Percentiles rank a stretch among this genome's conserved stretches.
Conservation (phyloP, 306 rosid species). For the Herpetospermum pedunculosum region DNA sequence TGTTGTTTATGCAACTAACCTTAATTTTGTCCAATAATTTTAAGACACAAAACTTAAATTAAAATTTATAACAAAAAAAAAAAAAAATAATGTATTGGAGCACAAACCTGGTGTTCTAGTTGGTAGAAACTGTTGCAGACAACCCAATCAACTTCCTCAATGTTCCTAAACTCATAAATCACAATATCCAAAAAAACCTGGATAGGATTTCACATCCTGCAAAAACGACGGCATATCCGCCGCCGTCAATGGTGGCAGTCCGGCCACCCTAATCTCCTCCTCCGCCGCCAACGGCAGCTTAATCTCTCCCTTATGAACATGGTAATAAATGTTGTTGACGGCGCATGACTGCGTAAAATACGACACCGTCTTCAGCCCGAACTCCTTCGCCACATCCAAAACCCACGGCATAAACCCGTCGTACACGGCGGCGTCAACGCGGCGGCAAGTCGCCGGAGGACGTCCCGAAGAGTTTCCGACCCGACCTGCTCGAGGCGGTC, state of each 20-base stretch:
- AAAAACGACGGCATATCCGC: constrained; percentile 14
- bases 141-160: constrained; percentile 9
- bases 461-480: background rate
- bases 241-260: background rate
- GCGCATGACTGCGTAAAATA: background rate
- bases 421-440: background rate
- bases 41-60: no score
- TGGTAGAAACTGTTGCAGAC: constrained; percentile 11
- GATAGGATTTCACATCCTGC: background rate
- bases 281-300: background rate
- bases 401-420: constrained; percentile 6
- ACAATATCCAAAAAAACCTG: background rate
- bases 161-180: constrained; percentile 6
- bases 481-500: background rate
- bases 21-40: no score
- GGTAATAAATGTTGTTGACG: constrained; percentile 2
- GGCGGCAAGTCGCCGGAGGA: background rate
- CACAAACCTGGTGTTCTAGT: constrained; percentile 16
- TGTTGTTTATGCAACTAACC: no score
- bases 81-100: no score
- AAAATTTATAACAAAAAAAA: no score
- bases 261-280: background rate
- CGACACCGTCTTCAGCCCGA: background rate
- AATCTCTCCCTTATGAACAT: background rate
- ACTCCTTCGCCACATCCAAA: background rate